Conservation (phyloP, 257 asterid genomes). For the Oldenlandia corymbosa region DNA sequence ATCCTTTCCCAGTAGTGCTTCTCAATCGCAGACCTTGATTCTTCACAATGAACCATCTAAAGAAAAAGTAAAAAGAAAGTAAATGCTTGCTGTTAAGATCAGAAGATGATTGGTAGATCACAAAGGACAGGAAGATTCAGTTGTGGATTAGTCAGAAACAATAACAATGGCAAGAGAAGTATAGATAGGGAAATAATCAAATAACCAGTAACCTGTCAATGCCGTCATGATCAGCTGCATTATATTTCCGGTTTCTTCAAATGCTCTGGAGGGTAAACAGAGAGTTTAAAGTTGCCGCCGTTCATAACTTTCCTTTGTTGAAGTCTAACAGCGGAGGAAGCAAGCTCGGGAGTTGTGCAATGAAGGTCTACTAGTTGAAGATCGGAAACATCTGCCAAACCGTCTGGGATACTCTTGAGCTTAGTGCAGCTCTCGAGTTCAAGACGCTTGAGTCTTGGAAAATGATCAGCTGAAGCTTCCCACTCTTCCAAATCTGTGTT, state of each 20-base stretch:
- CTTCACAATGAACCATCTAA: neutral
- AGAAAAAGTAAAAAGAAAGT: neutral
- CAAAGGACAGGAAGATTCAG: too few relatives aligned
- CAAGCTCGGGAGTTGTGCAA: slow-evolving; percentile 12
- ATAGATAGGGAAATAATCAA: too few relatives aligned
- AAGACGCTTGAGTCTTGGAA: slow-evolving; percentile 25
- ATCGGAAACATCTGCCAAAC: slow-evolving; percentile 17
- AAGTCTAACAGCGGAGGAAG: slow-evolving; percentile 23
- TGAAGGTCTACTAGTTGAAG: slow-evolving; percentile 21
- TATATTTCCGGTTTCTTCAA: neutral
- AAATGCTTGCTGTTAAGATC: neutral
- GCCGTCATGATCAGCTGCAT: neutral
- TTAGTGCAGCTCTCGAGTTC: slow-evolving; percentile 16
- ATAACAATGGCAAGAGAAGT: too few relatives aligned
- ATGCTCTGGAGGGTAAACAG: slow-evolving; percentile 18
- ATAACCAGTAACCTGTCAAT: slow-evolving; percentile 8
- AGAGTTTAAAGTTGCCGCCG: slow-evolving; percentile 6
- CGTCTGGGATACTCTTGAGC: slow-evolving; percentile 22
- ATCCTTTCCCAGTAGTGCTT: neutral
- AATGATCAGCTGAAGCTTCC: slow-evolving; percentile 22
- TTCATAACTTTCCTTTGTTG: neutral
- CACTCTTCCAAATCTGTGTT: slow-evolving; percentile 16
- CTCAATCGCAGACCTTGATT: neutral
- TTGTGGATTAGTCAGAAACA: too few relatives aligned
- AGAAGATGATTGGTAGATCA: too few relatives aligned